phyloP scores from a whole-genome alignment of 164 flowering plant genomes.

The Euptelea pleiosperma region DNA sequence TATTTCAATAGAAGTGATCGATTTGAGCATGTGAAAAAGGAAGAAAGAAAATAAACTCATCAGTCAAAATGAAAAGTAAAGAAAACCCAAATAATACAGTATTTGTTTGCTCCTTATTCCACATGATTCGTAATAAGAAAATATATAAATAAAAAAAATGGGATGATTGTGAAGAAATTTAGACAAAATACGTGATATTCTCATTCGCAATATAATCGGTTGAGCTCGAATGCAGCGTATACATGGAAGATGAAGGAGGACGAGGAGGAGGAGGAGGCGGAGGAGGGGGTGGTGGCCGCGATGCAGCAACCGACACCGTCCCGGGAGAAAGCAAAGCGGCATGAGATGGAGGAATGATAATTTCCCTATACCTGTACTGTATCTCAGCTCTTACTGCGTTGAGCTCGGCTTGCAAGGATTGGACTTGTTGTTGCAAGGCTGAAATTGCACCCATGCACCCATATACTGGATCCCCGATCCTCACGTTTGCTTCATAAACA shows the following conservation, averaged over 20 bases:
- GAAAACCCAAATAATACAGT: slow-evolving; percentile 4
- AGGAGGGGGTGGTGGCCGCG: slow-evolving; percentile 31
- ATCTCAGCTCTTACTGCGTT: slow-evolving; percentile 72
- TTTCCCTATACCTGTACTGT: slow-evolving; percentile 57
- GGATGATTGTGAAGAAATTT: slow-evolving; percentile 10
- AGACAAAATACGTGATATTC: slow-evolving; percentile 57
- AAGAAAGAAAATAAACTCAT: neutral
- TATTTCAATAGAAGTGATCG: too few species aligned
- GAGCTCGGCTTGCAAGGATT: slow-evolving; percentile 73
- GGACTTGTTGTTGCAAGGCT: slow-evolving; percentile 79
- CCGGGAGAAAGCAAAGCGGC: slow-evolving; percentile 36
- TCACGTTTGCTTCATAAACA: slow-evolving; percentile 85
- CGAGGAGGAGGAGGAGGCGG: slow-evolving; percentile 28
- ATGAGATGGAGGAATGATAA: slow-evolving; percentile 31
- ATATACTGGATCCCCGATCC: slow-evolving; percentile 86
- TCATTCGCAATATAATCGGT: slow-evolving; percentile 57
- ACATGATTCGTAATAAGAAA: slow-evolving; percentile 8
- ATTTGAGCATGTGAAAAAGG: slow-evolving; percentile 1
- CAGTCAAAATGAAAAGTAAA: slow-evolving; percentile 1
- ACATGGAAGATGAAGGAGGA: slow-evolving; percentile 37
- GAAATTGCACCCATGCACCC: slow-evolving; percentile 98
- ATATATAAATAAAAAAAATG: slow-evolving; percentile 12
- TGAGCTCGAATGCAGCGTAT: slow-evolving; percentile 33
- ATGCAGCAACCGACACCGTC: slow-evolving; percentile 39
- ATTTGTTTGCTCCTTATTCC: slow-evolving; percentile 15